phyloP scores from a whole-genome alignment of 2,329 filamentous ascomycete genomes.

The Scedosporium dehoogii region DNA sequence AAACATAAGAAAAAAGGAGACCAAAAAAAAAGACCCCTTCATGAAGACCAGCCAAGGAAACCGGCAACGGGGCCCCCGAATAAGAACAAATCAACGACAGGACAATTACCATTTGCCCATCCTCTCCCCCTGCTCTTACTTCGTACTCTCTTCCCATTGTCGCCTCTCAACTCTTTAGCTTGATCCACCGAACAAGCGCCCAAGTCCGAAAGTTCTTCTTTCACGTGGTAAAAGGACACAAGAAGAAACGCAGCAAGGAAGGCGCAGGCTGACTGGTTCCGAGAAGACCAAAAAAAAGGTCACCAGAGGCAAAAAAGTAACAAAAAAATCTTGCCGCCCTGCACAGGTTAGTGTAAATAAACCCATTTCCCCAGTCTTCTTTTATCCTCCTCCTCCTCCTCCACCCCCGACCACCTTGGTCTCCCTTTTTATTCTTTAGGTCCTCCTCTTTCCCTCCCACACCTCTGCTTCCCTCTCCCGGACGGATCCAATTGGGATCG shows the following conservation, averaged over 20 bases:
- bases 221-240: neutral
- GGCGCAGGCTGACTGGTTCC: neutral
- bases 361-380: neutral
- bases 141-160: neutral
- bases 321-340: neutral
- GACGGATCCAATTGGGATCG: neutral
- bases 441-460: neutral
- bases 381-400: neutral
- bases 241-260: neutral
- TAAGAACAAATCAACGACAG: neutral
- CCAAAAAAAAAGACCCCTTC: neutral
- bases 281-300: too few species aligned
- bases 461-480: neutral
- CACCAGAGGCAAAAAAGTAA: too few species aligned
- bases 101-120: neutral
- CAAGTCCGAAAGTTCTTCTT: neutral
- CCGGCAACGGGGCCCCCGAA: neutral
- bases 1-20: neutral
- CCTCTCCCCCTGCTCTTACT: neutral
- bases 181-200: neutral
- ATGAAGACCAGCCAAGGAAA: neutral
- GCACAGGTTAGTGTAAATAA: neutral
- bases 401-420: neutral
- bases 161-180: neutral
- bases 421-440: neutral